Evolutionary conservation across 306 rosid species (phyloP), one percentile per base, ranked within the genome.

Genomic region (Crotalaria pallida): DNA sequence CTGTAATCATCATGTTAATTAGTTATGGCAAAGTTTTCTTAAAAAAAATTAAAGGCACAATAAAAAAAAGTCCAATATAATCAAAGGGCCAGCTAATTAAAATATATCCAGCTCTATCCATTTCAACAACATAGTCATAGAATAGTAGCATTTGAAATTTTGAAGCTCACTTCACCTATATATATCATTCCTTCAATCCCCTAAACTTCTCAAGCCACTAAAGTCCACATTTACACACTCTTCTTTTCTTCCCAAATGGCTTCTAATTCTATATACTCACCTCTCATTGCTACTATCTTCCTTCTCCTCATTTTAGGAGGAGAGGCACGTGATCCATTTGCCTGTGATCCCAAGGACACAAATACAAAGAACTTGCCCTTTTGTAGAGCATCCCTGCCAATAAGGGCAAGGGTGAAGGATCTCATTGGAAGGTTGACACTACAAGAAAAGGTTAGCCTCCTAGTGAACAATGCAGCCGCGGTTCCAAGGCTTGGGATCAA

Each of bases 401-500:
- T 79, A 38, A 23, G 22, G 8, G 84, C 51, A 15, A 86, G 97
- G 65, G 97, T 86, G 65, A 83, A 59, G 72, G 97, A 91, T 74
- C 80, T 91, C 1, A 55, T 88, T 1, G 88, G 87, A 43, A 84
- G 92, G 75, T 43, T 91, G 81, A 86, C 89, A 11, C 21, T 91
- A 75, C 51, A 79, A 59, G 97, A 91, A 84, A 91, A 91, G 81
- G 89, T 84, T 1, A 59, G 58, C 51, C 71, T 91, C 59, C 81
- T 91, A 6, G 92, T 72, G 51, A 80, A 88, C 85, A 80, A 70
- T 74, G 97, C 97, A 0, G 83, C 77, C 4, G 86, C 83, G 1
- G 88, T 91, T 61, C 86, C 88, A 0, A 67, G 97, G 13, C 82
- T 91, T 23, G 96, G 97, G 10, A 86, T 91, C 31, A 77, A 76